phyloP scores from a whole-genome alignment of 2,329 filamentous ascomycete species.

The Apiospora malaysiana region DNA sequence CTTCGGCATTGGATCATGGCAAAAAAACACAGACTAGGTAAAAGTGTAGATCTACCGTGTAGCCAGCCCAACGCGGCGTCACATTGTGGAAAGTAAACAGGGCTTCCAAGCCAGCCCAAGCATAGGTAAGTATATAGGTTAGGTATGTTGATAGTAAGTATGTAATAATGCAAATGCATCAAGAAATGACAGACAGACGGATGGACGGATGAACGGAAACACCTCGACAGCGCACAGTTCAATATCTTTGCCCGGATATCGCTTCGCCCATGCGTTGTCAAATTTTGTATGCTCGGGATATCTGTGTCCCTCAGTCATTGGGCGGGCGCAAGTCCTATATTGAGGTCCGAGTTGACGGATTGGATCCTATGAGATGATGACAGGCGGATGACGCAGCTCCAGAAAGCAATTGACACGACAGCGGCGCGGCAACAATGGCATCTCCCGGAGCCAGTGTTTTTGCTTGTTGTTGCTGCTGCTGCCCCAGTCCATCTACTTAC shows the following conservation, averaged over 20 bases:
- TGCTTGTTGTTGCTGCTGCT: neutral
- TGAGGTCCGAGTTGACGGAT: neutral
- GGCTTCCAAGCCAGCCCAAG: too few relatives aligned
- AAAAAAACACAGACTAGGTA: neutral
- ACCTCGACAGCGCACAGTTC: neutral
- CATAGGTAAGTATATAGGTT: neutral
- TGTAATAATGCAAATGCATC: neutral
- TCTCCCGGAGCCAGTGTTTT: neutral
- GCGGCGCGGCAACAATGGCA: neutral
- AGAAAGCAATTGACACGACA: slow-evolving; percentile 17
- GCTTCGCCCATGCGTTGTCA: slow-evolving; percentile 17
- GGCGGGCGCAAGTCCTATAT: neutral
- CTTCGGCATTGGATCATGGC: neutral
- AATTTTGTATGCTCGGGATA: neutral
- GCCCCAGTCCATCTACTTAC: neutral
- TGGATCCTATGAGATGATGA: slow-evolving; percentile 1
- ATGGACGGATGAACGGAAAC: neutral
- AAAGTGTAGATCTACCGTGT: neutral
- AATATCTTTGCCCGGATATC: neutral
- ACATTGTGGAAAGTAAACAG: too few relatives aligned
- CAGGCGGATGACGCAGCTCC: slow-evolving; percentile 16
- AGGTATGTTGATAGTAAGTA: neutral
- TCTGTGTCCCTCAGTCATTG: slow-evolving; percentile 11
- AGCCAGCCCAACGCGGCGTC: neutral
- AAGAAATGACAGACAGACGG: neutral